These are phyloP conservation scores for Penicillium sp. DNA, from an alignment of 2,329 filamentous ascomycete species.

Conservation along the genomic window DNA sequence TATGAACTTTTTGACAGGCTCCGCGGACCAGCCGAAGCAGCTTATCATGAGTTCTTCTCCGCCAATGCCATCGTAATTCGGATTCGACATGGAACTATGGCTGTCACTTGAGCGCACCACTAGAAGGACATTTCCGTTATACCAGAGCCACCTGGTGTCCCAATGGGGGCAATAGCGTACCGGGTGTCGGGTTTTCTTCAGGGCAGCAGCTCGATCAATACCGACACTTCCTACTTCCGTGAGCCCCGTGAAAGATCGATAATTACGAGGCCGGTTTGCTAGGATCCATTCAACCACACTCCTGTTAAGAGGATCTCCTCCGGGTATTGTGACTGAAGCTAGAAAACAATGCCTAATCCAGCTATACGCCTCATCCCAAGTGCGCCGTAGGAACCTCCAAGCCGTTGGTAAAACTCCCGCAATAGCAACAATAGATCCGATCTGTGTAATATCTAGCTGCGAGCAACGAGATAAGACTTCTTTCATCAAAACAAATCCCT, in stretches of 20 bases:
- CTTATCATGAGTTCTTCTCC: slow-evolving; percentile 11
- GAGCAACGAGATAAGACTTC: slow-evolving; percentile 3
- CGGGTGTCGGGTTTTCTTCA: slow-evolving; percentile 11
- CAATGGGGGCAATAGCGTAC: slow-evolving; percentile 9
- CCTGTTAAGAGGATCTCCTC: slow-evolving; percentile 11
- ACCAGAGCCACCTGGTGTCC: slow-evolving; percentile 10
- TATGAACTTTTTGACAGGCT: slow-evolving; percentile 10
- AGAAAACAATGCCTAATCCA: slow-evolving; percentile 10
- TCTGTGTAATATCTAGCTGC: slow-evolving; percentile 10
- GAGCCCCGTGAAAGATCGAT: slow-evolving; percentile 10
- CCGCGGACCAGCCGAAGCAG: slow-evolving; percentile 12
- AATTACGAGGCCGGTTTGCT: slow-evolving; percentile 4
- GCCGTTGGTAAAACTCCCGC: slow-evolving; percentile 6
- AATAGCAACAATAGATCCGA: slow-evolving; percentile 12
- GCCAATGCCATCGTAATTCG: slow-evolving; percentile 10
- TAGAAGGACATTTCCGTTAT: not conserved
- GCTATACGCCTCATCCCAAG: slow-evolving; percentile 1
- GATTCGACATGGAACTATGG: not conserved
- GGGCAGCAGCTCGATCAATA: slow-evolving; percentile 5
- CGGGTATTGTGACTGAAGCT: slow-evolving; percentile 12
- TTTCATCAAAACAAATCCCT: not conserved
- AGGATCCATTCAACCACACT: slow-evolving; percentile 13
- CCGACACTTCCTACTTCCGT: slow-evolving; percentile 2
- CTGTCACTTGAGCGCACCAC: slow-evolving; percentile 4
- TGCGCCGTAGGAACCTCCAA: slow-evolving; percentile 8